These are phyloP conservation scores for Pichia eremophila DNA, from an alignment of 805 yeast genomes.

Conservation along the genomic window DNA sequence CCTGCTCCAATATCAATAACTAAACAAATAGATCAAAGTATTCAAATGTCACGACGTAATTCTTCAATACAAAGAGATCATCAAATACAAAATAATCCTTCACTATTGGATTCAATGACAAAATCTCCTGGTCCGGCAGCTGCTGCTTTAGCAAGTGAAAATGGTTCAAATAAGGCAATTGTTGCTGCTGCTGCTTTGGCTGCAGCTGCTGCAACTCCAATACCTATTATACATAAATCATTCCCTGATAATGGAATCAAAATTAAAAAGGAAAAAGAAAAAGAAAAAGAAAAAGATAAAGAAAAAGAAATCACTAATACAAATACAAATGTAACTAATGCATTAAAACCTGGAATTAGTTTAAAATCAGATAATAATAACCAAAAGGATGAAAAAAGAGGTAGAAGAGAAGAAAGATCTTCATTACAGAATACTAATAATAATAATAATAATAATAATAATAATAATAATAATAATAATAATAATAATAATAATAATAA, in stretches of 20 bases:
- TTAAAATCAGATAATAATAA: background rate
- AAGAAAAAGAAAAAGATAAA: background rate
- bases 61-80: background rate
- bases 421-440: too few relatives aligned
- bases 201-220: conserved; percentile 70
- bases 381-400: background rate
- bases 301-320: background rate
- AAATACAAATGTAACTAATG: background rate
- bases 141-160: conserved; percentile 27
- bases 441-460: too few relatives aligned
- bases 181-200: conserved; percentile 81
- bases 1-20: background rate
- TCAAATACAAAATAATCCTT: background rate
- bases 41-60: background rate
- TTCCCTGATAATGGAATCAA: background rate
- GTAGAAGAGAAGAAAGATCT: background rate
- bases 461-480: too few relatives aligned
- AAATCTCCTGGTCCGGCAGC: conserved; percentile 32
- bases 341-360: background rate
- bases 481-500: too few relatives aligned
- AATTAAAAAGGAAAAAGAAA: background rate
- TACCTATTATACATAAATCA: conserved; percentile 33
- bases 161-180: conserved; percentile 39
- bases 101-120: conserved; percentile 12
- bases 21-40: background rate